Evolutionary conservation across 257 asterid genomes (phyloP), one percentile per base, ranked within the genome.

Genomic region (Solanum verrucosum): DNA sequence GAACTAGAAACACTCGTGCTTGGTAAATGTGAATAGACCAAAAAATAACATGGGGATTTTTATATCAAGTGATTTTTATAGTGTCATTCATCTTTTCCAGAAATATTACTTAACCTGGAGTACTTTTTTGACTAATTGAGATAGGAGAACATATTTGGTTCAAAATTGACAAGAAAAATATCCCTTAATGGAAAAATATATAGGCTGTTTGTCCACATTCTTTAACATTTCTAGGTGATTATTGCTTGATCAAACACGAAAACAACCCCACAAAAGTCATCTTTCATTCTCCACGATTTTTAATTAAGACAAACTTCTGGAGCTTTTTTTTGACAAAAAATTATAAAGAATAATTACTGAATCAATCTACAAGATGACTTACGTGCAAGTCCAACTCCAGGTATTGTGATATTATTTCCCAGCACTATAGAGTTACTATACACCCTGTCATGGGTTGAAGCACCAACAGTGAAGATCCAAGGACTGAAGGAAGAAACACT

Each of bases 371-470:
- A 90, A 8, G 63, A 65, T 46, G 84, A 91, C 99, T 95, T 94
- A 97, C 99, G 93, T 71, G 99, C 99, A 73, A 97, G 98, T 65
- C 99, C 99, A 88, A 96, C 99, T 90, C 99, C 99, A 6, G 93
- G 63, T 75, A 97, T 92, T 68, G 99, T 95, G 88, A 94, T 31
- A 87, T 96, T 96, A 92, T 94, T 97, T 74, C 99, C 99, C 11
- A 97, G 98, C 88, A 91, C 84, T 85, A 97, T 91, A 44, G 99
- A 95, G 93, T 97, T 97, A 79, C 94, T 91, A 87, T 97, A 97
- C 87, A 89, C 88, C 91, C 99, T 90, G 86, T 97, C 98, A 49
- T 97, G 99, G 70, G 99, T 89, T 65, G 99, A 98, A 87, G 99
- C 99, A 29, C 99, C 99, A 9, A 97, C 98, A 4, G 96, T 94